Evolutionary conservation across 2,329 filamentous ascomycete species (phyloP).

Genomic region (Sclerotinia subarctica): DNA sequence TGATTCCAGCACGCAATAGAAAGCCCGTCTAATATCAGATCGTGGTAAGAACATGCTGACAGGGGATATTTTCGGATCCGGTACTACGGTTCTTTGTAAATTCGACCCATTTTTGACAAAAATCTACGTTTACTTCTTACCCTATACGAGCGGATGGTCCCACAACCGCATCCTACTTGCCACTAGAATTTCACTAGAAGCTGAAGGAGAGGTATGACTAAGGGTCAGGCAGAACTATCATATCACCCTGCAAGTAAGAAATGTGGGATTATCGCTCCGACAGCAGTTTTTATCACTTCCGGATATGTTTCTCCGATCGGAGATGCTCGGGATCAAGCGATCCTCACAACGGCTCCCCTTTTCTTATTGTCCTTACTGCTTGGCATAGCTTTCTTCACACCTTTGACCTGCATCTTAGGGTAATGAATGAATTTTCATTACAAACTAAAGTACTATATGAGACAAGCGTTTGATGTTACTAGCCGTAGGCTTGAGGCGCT

Average conservation of each 20-base stretch:
- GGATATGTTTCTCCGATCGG: background rate
- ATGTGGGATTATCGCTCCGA: background rate
- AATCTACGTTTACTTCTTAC: background rate
- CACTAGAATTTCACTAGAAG: background rate
- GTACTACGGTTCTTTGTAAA: background rate
- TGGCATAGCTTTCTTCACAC: background rate
- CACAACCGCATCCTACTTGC: background rate
- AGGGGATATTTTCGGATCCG: constrained; percentile 9
- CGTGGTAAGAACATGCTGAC: constrained; percentile 13
- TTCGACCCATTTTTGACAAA: background rate
- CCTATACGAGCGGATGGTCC: background rate
- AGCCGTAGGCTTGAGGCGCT: too few relatives aligned
- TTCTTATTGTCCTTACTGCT: background rate
- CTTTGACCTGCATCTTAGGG: background rate
- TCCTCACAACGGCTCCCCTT: background rate
- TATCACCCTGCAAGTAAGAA: background rate
- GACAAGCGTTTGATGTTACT: too few relatives aligned
- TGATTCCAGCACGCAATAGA: background rate
- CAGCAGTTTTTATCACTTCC: background rate
- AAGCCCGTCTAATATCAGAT: background rate
- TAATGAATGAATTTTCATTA: background rate
- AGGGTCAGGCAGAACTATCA: background rate
- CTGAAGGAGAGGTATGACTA: background rate
- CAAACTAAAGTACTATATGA: background rate
- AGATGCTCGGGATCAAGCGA: constrained; percentile 1